Percentiles rank a stretch among this genome's conserved stretches.
Evolutionary conservation across 75 land plant species (phyloP).

Genomic region (Pinus taeda): DNA sequence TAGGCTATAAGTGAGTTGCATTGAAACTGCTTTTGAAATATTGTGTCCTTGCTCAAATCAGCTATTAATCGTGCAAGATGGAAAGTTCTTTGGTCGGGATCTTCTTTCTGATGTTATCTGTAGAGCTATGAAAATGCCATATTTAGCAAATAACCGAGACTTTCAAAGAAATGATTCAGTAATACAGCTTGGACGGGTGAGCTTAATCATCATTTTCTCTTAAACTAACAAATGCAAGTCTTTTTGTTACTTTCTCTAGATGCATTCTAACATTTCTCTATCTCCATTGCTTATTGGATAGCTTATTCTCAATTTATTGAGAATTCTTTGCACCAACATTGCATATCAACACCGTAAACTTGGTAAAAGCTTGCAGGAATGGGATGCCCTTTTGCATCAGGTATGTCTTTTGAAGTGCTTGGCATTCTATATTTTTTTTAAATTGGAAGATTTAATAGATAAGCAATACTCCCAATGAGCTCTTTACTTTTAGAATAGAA

Average conservation of each 20-base stretch:
- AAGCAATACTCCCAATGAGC: too few relatives aligned
- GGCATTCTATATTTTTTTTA: too few relatives aligned
- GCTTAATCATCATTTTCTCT: background rate
- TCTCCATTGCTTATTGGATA: constrained; percentile 19
- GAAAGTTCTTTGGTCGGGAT: constrained; percentile 83
- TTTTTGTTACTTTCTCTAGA: background rate
- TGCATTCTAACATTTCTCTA: background rate
- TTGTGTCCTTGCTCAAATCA: constrained; percentile 21
- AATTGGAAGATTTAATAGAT: too few relatives aligned
- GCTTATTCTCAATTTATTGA: constrained; percentile 73
- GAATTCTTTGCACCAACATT: constrained; percentile 79
- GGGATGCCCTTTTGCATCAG: constrained; percentile 79
- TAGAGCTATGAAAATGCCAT: constrained; percentile 56
- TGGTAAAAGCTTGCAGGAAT: constrained; percentile 86
- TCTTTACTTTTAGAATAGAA: too few relatives aligned
- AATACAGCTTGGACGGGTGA: constrained; percentile 80
- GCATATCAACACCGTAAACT: constrained; percentile 97
- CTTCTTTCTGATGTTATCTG: constrained; percentile 54
- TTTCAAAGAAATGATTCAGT: constrained; percentile 56
- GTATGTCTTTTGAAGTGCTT: constrained; percentile 17
- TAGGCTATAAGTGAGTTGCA: background rate
- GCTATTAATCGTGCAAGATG: constrained; percentile 83
- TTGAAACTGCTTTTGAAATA: background rate
- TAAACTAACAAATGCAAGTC: background rate
- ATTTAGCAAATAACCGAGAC: constrained; percentile 34